A percentile compares a stretch with the other conserved stretches of the same genome.
These are phyloP conservation scores for Chaetomiaceae sp. DNA, from an alignment of 2,329 filamentous ascomycete species.

Conservation along the genomic window DNA sequence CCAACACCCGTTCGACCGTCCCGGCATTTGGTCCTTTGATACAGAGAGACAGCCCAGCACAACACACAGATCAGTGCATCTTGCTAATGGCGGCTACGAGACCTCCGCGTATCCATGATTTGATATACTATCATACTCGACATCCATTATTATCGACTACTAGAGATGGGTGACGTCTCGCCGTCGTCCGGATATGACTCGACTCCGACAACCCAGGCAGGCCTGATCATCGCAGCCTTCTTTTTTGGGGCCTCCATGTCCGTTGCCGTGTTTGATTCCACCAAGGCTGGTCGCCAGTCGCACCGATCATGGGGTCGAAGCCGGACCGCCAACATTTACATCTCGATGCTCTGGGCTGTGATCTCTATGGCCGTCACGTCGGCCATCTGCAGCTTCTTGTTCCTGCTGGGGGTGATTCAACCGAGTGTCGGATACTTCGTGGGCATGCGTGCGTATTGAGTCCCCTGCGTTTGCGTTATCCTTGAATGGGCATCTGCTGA, in stretches of 20 bases:
- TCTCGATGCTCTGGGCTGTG: constrained; percentile 37
- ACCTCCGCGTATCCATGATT: too few species aligned
- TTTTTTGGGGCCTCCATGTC: constrained; percentile 32
- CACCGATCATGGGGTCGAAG: constrained; percentile 26
- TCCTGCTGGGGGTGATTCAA: constrained; percentile 28
- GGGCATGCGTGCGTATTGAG: constrained; percentile 20
- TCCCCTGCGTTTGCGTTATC: not conserved
- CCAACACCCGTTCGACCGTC: too few species aligned
- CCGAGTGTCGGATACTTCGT: constrained; percentile 26
- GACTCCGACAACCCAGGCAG: constrained; percentile 1
- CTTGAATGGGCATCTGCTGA: constrained; percentile 1
- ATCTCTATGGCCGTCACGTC: constrained; percentile 29
- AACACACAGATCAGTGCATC: too few species aligned
- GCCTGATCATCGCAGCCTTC: constrained; percentile 25
- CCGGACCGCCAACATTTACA: constrained; percentile 30
- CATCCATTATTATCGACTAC: too few species aligned
- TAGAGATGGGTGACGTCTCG: too few species aligned
- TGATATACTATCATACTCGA: too few species aligned
- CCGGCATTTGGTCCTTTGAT: too few species aligned
- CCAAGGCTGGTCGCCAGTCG: constrained; percentile 33
- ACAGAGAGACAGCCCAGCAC: too few species aligned
- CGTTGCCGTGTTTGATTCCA: constrained; percentile 30
- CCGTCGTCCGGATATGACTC: too few species aligned
- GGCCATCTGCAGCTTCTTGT: constrained; percentile 32
- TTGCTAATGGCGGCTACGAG: too few species aligned